These are phyloP conservation scores for Aotearoamyces nothofagi DNA, from an alignment of 2,329 filamentous ascomycete species.

Conservation along the genomic window DNA sequence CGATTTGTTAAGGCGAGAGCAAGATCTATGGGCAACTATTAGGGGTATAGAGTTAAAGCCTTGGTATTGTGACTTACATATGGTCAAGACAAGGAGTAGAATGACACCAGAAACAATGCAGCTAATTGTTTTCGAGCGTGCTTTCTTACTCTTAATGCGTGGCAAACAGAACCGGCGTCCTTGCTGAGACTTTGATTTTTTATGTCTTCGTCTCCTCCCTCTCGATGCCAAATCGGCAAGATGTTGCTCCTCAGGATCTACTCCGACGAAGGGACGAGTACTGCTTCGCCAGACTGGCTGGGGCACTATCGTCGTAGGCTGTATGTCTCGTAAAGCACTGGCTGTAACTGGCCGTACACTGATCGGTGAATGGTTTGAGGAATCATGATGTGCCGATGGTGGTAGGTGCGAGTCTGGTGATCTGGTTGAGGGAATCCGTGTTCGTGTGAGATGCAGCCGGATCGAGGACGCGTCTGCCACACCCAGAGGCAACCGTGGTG, in stretches of 20 bases:
- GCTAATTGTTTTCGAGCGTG: constrained; percentile 39
- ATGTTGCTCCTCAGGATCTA: constrained; percentile 33
- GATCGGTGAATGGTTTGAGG: no score
- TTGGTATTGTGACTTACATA: constrained; percentile 39
- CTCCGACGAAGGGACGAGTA: constrained; percentile 25
- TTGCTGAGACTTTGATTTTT: constrained; percentile 5
- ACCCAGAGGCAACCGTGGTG: background rate
- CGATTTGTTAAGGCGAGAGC: constrained; percentile 52
- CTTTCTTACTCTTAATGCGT: constrained; percentile 34
- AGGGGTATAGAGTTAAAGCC: background rate
- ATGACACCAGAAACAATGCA: constrained; percentile 45
- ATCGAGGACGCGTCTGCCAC: background rate
- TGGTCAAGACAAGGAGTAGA: constrained; percentile 10
- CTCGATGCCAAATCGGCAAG: constrained; percentile 28
- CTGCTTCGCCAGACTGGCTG: no score
- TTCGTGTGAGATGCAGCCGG: background rate
- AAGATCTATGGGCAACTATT: constrained; percentile 44
- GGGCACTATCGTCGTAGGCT: no score
- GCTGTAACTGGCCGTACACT: no score
- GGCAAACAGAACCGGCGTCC: constrained; percentile 24
- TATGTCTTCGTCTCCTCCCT: constrained; percentile 21
- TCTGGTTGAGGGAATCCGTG: no score
- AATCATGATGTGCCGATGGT: no score
- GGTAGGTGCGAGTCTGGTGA: no score
- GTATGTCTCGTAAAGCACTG: no score